Percentiles rank a stretch among this genome's conserved stretches.
Conservation (phyloP, 2,329 filamentous ascomycete species). For the Aureobasidium mangrovei region DNA sequence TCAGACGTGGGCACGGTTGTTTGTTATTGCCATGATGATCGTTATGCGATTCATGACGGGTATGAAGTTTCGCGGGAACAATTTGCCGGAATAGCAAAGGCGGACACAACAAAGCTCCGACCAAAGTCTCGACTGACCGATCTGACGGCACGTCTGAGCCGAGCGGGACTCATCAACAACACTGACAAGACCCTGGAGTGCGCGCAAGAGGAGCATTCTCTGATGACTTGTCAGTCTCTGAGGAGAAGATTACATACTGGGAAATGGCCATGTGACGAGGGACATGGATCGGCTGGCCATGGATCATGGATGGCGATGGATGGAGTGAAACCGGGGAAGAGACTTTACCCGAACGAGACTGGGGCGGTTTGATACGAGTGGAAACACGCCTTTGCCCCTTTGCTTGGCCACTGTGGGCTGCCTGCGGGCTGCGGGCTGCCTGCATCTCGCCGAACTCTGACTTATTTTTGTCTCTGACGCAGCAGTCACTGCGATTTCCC, state of each 20-base stretch:
- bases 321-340: background rate
- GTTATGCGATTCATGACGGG: slow-evolving; percentile 9
- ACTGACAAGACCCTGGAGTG: too few relatives aligned
- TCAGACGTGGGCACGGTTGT: background rate
- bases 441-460: slow-evolving; percentile 9
- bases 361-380: slow-evolving; percentile 6
- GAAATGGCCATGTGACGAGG: too few relatives aligned
- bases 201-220: too few relatives aligned
- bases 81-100: background rate
- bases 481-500: background rate
- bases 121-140: background rate
- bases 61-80: background rate
- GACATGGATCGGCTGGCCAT: too few relatives aligned
- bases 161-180: too few relatives aligned
- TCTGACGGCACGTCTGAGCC: too few relatives aligned
- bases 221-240: too few relatives aligned
- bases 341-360: background rate
- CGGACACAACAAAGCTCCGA: background rate
- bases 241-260: too few relatives aligned
- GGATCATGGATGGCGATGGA: too few relatives aligned
- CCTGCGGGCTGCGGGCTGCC: slow-evolving; percentile 1
- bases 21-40: background rate
- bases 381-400: slow-evolving; percentile 6
- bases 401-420: slow-evolving; percentile 1
- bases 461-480: slow-evolving; percentile 12